Evolutionary conservation across 2,329 filamentous ascomycete genomes (phyloP).

Genomic region (Ophiostoma sp.): DNA sequence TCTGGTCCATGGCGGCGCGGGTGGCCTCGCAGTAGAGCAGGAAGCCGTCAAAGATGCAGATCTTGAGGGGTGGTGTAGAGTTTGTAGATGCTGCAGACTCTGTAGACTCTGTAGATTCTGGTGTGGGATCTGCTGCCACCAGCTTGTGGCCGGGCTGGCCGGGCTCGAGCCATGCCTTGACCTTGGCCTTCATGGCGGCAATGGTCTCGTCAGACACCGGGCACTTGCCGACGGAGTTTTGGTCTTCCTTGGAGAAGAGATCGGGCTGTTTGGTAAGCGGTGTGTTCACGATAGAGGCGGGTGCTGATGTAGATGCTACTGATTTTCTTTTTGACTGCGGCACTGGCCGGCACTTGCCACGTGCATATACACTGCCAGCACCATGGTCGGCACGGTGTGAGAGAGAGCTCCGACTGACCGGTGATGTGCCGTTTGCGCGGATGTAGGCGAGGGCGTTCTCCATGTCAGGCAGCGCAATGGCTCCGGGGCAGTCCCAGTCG

Average conservation of each 20-base stretch:
- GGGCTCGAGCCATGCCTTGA: constrained; percentile 44
- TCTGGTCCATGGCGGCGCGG: constrained; percentile 51
- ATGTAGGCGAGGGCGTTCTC: constrained; percentile 64
- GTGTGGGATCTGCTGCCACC: constrained; percentile 8
- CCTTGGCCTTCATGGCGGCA: constrained; percentile 42
- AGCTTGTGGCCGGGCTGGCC: constrained; percentile 40
- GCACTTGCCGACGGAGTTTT: constrained; percentile 54
- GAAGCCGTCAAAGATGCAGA: constrained; percentile 84
- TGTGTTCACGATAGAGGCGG: background rate
- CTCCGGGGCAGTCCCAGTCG: constrained; percentile 88
- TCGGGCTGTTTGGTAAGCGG: constrained; percentile 39
- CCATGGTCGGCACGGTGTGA: constrained; percentile 27
- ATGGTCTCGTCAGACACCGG: constrained; percentile 49
- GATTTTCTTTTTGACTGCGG: background rate
- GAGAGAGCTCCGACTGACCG: constrained; percentile 42
- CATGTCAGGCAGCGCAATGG: constrained; percentile 68
- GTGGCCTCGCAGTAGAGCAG: constrained; percentile 63
- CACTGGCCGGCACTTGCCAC: background rate
- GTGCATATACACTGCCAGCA: constrained; percentile 29
- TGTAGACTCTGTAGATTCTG: too few species aligned
- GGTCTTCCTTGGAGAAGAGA: constrained; percentile 55
- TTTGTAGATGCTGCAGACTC: background rate
- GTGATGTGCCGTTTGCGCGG: constrained; percentile 59
- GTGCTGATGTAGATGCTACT: background rate
- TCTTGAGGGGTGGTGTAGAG: constrained; percentile 33